phyloP scores from a whole-genome alignment of 495 filamentous ascomycete species.

The Letharia lupina region DNA sequence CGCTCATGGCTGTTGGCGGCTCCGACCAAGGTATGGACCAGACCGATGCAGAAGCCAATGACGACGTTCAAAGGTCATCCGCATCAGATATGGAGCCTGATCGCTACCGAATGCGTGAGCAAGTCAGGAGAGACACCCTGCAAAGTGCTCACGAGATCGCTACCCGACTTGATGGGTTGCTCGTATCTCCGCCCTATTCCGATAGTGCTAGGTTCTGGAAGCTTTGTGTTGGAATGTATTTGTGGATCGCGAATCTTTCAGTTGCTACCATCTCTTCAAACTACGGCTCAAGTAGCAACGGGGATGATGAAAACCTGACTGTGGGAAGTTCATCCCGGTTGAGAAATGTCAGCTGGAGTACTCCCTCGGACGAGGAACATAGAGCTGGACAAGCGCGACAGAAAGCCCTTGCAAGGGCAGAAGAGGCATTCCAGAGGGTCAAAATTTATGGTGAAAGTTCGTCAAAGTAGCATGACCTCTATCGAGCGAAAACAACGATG shows the following conservation, averaged over 20 bases:
- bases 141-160: slow-evolving; percentile 48
- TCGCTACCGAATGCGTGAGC: slow-evolving; percentile 11
- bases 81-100: background rate
- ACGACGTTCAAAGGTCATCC: background rate
- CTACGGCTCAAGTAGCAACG: background rate
- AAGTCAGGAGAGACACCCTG: slow-evolving; percentile 30
- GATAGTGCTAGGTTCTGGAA: slow-evolving; percentile 49
- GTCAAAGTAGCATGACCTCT: background rate
- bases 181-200: slow-evolving; percentile 57
- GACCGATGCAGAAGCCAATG: background rate
- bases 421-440: background rate
- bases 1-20: background rate
- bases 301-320: background rate
- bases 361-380: background rate
- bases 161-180: slow-evolving; percentile 52
- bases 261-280: slow-evolving; percentile 10
- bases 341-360: background rate
- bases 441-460: background rate
- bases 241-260: slow-evolving; percentile 59
- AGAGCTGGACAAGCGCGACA: background rate
- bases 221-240: slow-evolving; percentile 56
- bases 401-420: background rate
- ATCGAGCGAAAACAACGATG: background rate
- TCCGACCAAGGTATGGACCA: background rate
- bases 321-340: background rate